A percentile compares a stretch with the other conserved stretches of the same genome.
Evolutionary conservation across 2,329 filamentous ascomycete genomes (phyloP).

Genomic region (Xylariaceae sp.): DNA sequence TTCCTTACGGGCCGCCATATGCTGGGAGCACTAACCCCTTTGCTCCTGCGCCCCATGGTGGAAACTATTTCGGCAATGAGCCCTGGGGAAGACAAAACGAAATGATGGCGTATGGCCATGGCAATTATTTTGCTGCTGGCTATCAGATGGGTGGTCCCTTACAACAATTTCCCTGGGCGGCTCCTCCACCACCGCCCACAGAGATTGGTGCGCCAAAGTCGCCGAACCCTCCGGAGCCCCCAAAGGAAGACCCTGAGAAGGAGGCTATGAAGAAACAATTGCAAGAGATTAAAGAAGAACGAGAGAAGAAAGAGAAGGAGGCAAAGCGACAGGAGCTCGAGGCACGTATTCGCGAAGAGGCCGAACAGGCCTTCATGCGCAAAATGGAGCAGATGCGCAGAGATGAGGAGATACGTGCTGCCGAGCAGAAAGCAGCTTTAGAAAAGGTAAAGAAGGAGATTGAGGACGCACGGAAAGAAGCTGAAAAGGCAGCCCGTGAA

Average conservation of each 20-base stretch:
- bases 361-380: slow-evolving; percentile 40
- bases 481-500: slow-evolving; percentile 40
- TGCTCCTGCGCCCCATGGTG: slow-evolving; percentile 27
- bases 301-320: slow-evolving; percentile 42
- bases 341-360: slow-evolving; percentile 41
- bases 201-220: slow-evolving; percentile 26
- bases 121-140: slow-evolving; percentile 35
- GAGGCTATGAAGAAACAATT: slow-evolving; percentile 58
- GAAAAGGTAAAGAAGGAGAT: slow-evolving; percentile 44
- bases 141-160: slow-evolving; percentile 41
- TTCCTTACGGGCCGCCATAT: slow-evolving; percentile 38
- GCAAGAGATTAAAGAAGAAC: slow-evolving; percentile 43
- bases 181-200: slow-evolving; percentile 36
- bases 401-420: slow-evolving; percentile 32
- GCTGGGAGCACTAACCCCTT: slow-evolving; percentile 32
- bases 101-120: slow-evolving; percentile 36
- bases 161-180: slow-evolving; percentile 43
- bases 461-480: slow-evolving; percentile 42
- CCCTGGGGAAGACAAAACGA: slow-evolving; percentile 27
- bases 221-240: slow-evolving; percentile 21
- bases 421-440: slow-evolving; percentile 36
- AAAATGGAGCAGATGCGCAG: slow-evolving; percentile 39
- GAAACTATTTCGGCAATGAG: slow-evolving; percentile 41
- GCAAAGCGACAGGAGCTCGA: slow-evolving; percentile 42
- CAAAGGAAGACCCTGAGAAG: slow-evolving; percentile 48